Evolutionary conservation across 306 rosid species (phyloP), one percentile per base, ranked within the genome.

Genomic region (Psophocarpus tetragonolobus): DNA sequence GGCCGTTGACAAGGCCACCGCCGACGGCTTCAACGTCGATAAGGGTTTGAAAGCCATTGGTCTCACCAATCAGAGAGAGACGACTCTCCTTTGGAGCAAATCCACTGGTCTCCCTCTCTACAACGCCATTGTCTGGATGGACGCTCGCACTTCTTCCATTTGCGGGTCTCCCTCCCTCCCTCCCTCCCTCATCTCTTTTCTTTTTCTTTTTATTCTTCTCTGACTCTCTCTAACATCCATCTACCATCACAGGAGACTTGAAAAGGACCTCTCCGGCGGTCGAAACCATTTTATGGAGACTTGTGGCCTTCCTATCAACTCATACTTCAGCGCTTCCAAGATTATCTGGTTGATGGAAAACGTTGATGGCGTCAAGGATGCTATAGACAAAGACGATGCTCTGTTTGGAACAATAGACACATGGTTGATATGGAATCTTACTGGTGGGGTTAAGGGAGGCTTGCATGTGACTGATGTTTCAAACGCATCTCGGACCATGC

Each of bases 101-200:
- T 88, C 98, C 76, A 88, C 96, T 1, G 98, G 98, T 29, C 57
- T 8, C 35, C 97, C 98, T 66, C 97, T 95, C 36, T 44, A 91
- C 76, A 80, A 88, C 42, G 97, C 98, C 68, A 84, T 95, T 71
- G 98, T 95, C 80, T 95, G 98, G 98, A 92, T 92, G 98, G 98
- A 95, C 76, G 96, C 27, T 71, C 92, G 98, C 2, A 92, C 98
- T 29, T 84, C 93, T 54, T 47, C 90, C 26, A 44, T 95, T 84
- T 95, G 97, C 97, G 85, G 97, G 98, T 92, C 23, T 47, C 24
- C 18, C n/a, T 92, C 23, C 51, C 23, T 14, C n/a, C 35, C 44
- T 23, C 3, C 2, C 0, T 3, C 26, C 7, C 38, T 2, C 3
- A 1, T 1, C 5, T 21, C 10, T 47, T 9, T 9, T 38, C 2